Base-by-base conservation (phyloP, 768 basidiomycete species). In the Naganishia friedmannii region DNA sequence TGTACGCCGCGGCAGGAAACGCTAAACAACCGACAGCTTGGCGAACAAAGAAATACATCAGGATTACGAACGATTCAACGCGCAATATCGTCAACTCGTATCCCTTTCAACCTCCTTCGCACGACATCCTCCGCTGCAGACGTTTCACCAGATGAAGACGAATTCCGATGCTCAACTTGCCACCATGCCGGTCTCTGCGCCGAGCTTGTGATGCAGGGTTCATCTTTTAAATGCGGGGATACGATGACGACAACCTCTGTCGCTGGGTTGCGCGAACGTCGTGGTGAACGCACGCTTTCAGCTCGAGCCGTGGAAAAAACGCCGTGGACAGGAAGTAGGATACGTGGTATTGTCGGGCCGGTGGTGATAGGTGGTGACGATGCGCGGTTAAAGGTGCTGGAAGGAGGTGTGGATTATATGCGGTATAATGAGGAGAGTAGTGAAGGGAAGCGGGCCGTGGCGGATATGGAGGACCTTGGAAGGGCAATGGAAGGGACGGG, bases 181-280 rank as follows among this genome's bases (percentile, higher is more conserved):
- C 32, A 63, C 29, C 60, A 63, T 63, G 37, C 60, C n/a, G 60
- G 60, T 23, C 39, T 63, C 29, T 63, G 60, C 39, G 60, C 60
- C 7, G 60, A 63, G 5, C 42, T 63, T 15, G n/a, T 63, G 23
- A 63, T 63, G 39, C 13, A 63, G 26, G 60, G 46, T 29, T 26
- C 60, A 5, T 28, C 39, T 2, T 63, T 63, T 23, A n/a, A 26
- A 45, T 63, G 60, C 60, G 60, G 60, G 42, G 26, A 63, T 26
- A 63, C 60, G 39, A 63, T 63, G n/a, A 45, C 60, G 26, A 37
- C 34, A 5, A 15, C 37, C 3, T 13, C 26, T 15, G 39, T 37
- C 23, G 12, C 37, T 26, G 26, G 37, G 15, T 23, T 26, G 3
- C 28, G 37, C 6, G 37, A 39, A 7, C 23, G 39, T 1, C 37